Conservation (phyloP, 176 grass and related monocot species). For the Hyparrhenia diplandra region DNA sequence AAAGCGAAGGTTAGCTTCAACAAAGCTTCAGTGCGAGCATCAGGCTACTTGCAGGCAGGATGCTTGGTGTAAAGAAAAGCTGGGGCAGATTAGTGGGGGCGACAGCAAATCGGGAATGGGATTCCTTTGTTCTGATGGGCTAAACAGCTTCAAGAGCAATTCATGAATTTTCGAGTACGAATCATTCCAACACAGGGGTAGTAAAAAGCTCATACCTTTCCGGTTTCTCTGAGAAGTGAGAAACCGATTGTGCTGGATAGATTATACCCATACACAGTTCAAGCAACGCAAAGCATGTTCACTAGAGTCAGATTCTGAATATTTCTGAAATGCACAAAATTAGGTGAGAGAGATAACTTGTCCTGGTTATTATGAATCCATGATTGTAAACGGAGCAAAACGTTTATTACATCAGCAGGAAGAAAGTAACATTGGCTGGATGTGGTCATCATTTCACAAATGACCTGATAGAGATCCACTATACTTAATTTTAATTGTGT, state of each 20-base stretch:
- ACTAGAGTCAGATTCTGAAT: not conserved
- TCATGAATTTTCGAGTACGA: slow-evolving; percentile 24
- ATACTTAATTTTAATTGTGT: not conserved
- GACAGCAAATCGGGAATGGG: not conserved
- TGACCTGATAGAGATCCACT: not conserved
- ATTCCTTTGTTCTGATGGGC: slow-evolving; percentile 8
- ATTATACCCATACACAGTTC: not conserved
- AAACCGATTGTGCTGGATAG: not conserved
- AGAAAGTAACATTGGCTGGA: not conserved
- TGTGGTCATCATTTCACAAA: not conserved
- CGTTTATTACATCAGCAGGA: not conserved
- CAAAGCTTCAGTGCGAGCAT: slow-evolving; percentile 3
- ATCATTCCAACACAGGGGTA: not conserved
- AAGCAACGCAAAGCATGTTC: not conserved
- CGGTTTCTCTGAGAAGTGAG: not conserved
- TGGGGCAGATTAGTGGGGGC: slow-evolving; percentile 10
- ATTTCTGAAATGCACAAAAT: not conserved
- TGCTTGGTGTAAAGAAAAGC: slow-evolving; percentile 14
- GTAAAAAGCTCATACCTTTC: not conserved
- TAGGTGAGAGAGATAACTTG: not conserved
- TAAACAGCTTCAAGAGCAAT: not conserved
- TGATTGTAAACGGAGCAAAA: not conserved
- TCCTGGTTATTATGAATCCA: not conserved
- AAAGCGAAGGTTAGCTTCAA: not conserved
- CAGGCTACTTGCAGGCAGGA: slow-evolving; percentile 12